Evolutionary conservation across 2,329 filamentous ascomycete genomes (phyloP), one percentile per base, ranked within the genome.

Genomic region (Phialocephala subalpina): DNA sequence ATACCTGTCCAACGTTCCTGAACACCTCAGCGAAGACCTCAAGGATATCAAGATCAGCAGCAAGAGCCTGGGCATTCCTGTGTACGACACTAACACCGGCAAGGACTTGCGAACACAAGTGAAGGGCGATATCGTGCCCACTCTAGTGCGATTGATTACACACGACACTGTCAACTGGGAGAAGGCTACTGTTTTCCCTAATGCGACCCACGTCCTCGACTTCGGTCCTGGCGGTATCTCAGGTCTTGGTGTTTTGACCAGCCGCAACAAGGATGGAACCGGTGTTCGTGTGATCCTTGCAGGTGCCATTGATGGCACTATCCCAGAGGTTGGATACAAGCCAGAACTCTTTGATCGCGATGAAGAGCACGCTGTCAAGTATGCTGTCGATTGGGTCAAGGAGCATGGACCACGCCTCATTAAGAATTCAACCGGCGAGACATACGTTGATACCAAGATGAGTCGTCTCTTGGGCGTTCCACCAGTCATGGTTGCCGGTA

Each of bases 221-320:
- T 98, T 99, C 74, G 96, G 97, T 56, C 96, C 96, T 25, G 96
- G 96, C 75, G 97, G 96, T 69, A 96, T 98, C 70, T 99, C 96
- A 27, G 97, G 97, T 70, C 90, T 99, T 25, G 97, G 96, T 76
- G 92, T 97, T 55, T 84, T 99, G 70, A 99, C 96, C 65, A 98
- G 97, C 85, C 93, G 96, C 74, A 99, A 98, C 86, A 99, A 99
- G 84, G 97, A 99, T 79, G 96, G 96, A 69, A 98, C 94, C 65
- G 96, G 96, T 75, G 96, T 99, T 40, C 93, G 95, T 67, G 94
- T 99, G 71, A 97, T 99, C 71, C 86, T 99, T 65, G 96, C 94
- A 52, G 96, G 97, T 69, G 87, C 93, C n/a, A 91, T 99, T 74
- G 92, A 95, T 74, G 95, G 95, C 60, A 94, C 94, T 22, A 91